phyloP scores from a whole-genome alignment of 225 moss, liverwort and hornwort species.

The Anthoceros angustus region DNA sequence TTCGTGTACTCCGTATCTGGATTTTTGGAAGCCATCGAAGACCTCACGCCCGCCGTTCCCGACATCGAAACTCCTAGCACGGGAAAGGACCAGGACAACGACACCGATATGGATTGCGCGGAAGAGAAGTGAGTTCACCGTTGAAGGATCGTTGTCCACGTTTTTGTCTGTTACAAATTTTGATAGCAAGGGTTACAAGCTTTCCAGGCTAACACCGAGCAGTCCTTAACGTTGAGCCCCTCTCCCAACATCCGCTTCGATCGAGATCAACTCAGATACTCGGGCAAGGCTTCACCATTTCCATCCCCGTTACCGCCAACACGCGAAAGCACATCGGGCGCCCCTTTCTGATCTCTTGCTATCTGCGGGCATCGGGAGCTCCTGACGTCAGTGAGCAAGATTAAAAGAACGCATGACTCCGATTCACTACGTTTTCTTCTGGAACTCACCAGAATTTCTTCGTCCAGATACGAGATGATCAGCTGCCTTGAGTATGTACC shows the following conservation, averaged over 20 bases:
- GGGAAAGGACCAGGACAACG: not conserved
- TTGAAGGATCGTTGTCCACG: too few species aligned
- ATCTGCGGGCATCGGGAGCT: conserved; percentile 27
- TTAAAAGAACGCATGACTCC: not conserved
- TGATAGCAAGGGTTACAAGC: too few species aligned
- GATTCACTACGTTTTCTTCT: not conserved
- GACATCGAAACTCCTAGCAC: not conserved
- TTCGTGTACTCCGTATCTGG: conserved; percentile 58
- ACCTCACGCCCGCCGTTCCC: conserved; percentile 29
- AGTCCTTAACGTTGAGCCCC: too few species aligned
- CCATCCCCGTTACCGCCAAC: conserved; percentile 5
- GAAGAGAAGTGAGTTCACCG: too few species aligned
- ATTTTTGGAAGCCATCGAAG: conserved; percentile 90
- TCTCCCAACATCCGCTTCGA: too few species aligned
- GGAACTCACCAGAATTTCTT: conserved; percentile 52
- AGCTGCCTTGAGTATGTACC: conserved; percentile 58
- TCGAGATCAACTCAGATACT: not conserved
- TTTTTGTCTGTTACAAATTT: too few species aligned
- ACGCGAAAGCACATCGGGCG: conserved; percentile 54
- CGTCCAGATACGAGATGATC: conserved; percentile 77
- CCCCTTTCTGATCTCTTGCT: conserved; percentile 68
- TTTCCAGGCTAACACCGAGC: too few species aligned
- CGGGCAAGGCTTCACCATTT: not conserved
- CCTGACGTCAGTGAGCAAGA: not conserved
- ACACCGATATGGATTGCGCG: too few species aligned